Evolutionary conservation across 2,329 filamentous ascomycete genomes (phyloP).

Genomic region (Elsinoe arachidis): DNA sequence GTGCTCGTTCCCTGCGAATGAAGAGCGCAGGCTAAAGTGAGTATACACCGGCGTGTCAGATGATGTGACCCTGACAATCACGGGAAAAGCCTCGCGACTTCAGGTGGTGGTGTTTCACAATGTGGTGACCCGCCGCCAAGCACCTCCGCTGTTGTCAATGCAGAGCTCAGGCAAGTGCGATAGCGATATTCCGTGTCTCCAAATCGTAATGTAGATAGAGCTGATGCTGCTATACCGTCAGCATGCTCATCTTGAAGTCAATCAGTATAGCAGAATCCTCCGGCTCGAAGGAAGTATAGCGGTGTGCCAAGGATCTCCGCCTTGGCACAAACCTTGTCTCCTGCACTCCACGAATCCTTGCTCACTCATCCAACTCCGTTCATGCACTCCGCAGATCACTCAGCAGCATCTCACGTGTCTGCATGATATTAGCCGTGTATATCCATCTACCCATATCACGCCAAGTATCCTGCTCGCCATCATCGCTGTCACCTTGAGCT

Average conservation of each 20-base stretch:
- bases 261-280: not conserved
- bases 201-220: too few relatives aligned
- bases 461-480: not conserved
- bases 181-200: too few relatives aligned
- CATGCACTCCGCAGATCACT: constrained; percentile 4
- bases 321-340: not conserved
- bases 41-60: constrained; percentile 2
- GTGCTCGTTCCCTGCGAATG: not conserved
- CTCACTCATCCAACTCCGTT: too few relatives aligned
- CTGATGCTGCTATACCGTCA: not conserved
- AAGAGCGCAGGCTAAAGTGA: not conserved
- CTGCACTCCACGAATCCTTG: not conserved
- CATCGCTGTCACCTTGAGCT: not conserved
- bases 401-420: not conserved
- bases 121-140: not conserved
- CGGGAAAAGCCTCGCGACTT: not conserved
- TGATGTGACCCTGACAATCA: not conserved
- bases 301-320: too few relatives aligned
- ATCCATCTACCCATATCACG: not conserved
- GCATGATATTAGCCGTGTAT: not conserved
- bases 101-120: not conserved
- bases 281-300: too few relatives aligned
- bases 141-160: not conserved
- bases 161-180: not conserved
- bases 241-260: not conserved